Evolutionary conservation across 2,329 filamentous ascomycete genomes (phyloP).

Genomic region (Fusarium temperatum): DNA sequence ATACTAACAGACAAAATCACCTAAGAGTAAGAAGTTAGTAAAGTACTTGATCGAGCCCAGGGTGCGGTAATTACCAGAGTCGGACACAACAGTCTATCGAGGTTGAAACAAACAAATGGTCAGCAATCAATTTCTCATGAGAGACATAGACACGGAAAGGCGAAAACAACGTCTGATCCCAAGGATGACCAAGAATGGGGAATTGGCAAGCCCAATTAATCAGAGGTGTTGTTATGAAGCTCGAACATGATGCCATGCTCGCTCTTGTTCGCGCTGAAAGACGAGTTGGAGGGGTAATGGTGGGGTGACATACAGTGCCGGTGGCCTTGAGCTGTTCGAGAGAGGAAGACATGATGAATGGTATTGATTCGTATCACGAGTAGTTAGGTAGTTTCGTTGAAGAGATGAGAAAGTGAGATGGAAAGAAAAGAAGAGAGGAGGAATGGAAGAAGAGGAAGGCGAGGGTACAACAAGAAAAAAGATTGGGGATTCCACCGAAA

Average conservation of each 20-base stretch:
- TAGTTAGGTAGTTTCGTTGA: constrained; percentile 19
- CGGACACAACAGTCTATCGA: constrained; percentile 87
- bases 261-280: constrained; percentile 19
- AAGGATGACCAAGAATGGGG: neutral
- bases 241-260: constrained; percentile 1
- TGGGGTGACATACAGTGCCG: constrained; percentile 81
- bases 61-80: constrained; percentile 77
- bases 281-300: constrained; percentile 46
- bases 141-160: neutral
- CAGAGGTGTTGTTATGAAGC: neutral
- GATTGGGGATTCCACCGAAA: constrained; percentile 33
- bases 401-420: constrained; percentile 21
- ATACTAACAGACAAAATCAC: constrained; percentile 80
- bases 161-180: neutral
- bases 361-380: constrained; percentile 19
- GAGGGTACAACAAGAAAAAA: constrained; percentile 28
- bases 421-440: constrained; percentile 4
- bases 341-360: constrained; percentile 76
- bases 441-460: constrained; percentile 11
- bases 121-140: constrained; percentile 28
- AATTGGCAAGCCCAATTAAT: neutral
- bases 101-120: constrained; percentile 30
- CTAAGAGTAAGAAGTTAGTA: constrained; percentile 54
- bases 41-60: constrained; percentile 21
- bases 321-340: constrained; percentile 97